These are phyloP conservation scores for Sarocladium kiliense DNA, from an alignment of 2,329 filamentous ascomycete species.

Conservation along the genomic window DNA sequence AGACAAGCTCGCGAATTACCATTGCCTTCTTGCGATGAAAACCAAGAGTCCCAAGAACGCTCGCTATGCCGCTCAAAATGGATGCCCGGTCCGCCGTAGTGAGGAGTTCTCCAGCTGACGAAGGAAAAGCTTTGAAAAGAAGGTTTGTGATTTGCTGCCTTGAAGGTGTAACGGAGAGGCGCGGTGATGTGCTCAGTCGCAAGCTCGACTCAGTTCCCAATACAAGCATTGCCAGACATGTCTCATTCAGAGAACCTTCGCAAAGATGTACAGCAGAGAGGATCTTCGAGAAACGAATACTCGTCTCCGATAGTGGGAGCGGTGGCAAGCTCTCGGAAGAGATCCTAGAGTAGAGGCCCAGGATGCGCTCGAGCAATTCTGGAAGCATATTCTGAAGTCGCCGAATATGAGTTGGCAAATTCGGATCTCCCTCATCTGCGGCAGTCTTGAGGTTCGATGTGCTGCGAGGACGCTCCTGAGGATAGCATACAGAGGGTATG, in stretches of 20 bases:
- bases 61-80: constrained; percentile 79
- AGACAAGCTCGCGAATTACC: constrained; percentile 79
- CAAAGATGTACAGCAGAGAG: constrained; percentile 62
- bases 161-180: constrained; percentile 50
- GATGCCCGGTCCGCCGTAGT: constrained; percentile 71
- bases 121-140: constrained; percentile 66
- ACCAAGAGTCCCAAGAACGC: constrained; percentile 75
- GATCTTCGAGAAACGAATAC: constrained; percentile 68
- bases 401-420: constrained; percentile 48
- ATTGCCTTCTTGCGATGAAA: constrained; percentile 87
- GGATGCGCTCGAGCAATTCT: constrained; percentile 69
- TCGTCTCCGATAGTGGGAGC: constrained; percentile 65
- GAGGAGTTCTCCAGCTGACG: constrained; percentile 59
- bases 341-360: constrained; percentile 67
- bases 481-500: constrained; percentile 55
- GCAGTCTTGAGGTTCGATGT: constrained; percentile 23
- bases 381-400: constrained; percentile 58
- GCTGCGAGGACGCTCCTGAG: constrained; percentile 39
- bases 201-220: constrained; percentile 52
- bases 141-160: constrained; percentile 49
- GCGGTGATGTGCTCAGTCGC: constrained; percentile 44
- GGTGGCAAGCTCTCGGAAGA: constrained; percentile 67
- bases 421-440: constrained; percentile 28
- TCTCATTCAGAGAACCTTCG: constrained; percentile 56
- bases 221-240: constrained; percentile 60